Conservation (phyloP, 306 rosid genomes). For the Sechiopsis laciniata region DNA sequence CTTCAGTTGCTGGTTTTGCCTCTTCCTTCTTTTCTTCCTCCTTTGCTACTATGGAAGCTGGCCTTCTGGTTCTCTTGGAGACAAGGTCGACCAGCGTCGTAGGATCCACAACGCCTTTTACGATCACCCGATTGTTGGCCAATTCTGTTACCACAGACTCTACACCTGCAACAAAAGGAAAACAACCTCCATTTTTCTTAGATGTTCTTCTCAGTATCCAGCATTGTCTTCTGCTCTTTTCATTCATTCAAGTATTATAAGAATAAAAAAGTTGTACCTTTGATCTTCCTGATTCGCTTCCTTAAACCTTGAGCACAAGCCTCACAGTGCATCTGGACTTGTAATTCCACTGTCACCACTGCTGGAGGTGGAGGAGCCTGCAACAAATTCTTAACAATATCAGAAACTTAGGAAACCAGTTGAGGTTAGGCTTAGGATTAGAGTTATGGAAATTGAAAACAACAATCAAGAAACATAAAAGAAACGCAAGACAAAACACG, state of each 20-base stretch:
- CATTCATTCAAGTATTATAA: background rate
- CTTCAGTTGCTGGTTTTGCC: conserved; percentile 31
- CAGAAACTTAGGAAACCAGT: too few species aligned
- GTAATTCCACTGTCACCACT: conserved; percentile 49
- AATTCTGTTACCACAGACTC: conserved; percentile 83
- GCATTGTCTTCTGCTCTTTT: background rate
- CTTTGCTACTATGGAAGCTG: conserved; percentile 50
- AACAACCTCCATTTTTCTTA: conserved; percentile 11
- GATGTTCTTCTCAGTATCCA: background rate
- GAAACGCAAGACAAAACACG: too few species aligned
- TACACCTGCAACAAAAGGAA: conserved; percentile 46
- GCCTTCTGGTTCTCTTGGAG: conserved; percentile 60
- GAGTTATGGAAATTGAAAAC: too few species aligned
- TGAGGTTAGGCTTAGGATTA: background rate
- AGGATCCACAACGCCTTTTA: conserved; percentile 67
- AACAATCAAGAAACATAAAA: too few species aligned
- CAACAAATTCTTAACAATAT: conserved; percentile 5
- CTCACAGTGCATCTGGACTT: conserved; percentile 83
- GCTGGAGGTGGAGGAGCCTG: conserved; percentile 47
- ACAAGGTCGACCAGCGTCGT: conserved; percentile 60
- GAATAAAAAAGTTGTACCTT: conserved; percentile 44
- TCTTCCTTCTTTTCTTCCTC: conserved; percentile 48
- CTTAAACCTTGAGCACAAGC: conserved; percentile 82
- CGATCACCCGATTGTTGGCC: conserved; percentile 55
- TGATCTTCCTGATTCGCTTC: conserved; percentile 63